These are phyloP conservation scores for Neonectria coccinea DNA, from an alignment of 2,329 filamentous ascomycete genomes.

Conservation along the genomic window DNA sequence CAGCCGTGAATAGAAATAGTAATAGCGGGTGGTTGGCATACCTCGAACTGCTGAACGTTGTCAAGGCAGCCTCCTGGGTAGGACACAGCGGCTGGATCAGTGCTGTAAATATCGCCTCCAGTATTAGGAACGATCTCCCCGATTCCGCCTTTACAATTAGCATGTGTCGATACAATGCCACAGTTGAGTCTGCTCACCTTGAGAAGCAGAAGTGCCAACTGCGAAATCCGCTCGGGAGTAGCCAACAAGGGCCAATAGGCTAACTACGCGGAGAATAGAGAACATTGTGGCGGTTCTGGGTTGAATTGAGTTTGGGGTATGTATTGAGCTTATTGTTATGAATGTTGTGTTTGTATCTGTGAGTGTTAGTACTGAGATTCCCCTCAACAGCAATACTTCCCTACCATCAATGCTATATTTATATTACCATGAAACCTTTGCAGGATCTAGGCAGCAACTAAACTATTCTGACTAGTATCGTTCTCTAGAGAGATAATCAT, in stretches of 20 bases:
- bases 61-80: not conserved
- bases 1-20: not conserved
- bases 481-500: not conserved
- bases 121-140: not conserved
- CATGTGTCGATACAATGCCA: not conserved
- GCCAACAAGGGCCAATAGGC: conserved; percentile 1
- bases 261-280: not conserved
- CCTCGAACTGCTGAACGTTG: conserved; percentile 5
- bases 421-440: not conserved
- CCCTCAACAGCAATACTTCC: not conserved
- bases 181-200: not conserved
- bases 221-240: conserved; percentile 4
- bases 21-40: not conserved
- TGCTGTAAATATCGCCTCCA: not conserved
- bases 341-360: not conserved
- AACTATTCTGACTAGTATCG: not conserved
- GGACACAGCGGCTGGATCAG: not conserved
- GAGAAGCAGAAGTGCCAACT: conserved; percentile 5
- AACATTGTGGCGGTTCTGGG: not conserved
- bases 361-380: not conserved
- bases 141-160: not conserved
- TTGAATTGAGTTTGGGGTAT: not conserved
- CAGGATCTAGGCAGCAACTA: not conserved
- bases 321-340: not conserved
- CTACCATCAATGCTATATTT: too few species aligned